phyloP scores from a whole-genome alignment of 306 rosid species.

The Vigna nakashimae region DNA sequence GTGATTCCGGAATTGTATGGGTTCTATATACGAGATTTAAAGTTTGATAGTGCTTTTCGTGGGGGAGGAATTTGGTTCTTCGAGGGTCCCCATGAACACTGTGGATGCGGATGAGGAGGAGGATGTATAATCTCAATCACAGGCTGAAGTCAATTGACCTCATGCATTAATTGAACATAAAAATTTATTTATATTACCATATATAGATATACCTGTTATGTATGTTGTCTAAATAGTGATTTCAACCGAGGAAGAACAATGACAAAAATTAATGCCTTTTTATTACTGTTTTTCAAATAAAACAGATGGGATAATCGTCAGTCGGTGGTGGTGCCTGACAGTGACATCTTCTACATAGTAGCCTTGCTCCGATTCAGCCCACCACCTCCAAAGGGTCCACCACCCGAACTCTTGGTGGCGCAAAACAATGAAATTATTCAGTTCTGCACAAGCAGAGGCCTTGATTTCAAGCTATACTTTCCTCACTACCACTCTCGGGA shows the following conservation, averaged over 20 bases:
- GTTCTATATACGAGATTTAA: constrained; percentile 2
- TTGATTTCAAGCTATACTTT: constrained; percentile 26
- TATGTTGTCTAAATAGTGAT: background rate
- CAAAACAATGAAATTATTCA: constrained; percentile 16
- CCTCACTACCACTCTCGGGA: constrained; percentile 11
- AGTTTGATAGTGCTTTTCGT: constrained; percentile 17
- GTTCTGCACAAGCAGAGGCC: constrained; percentile 1
- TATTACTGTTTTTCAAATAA: background rate
- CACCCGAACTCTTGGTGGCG: background rate
- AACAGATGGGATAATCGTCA: constrained; percentile 20
- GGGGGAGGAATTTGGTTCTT: constrained; percentile 17
- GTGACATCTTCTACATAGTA: constrained; percentile 24
- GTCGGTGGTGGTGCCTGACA: constrained; percentile 23
- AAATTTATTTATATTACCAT: background rate
- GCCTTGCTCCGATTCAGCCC: constrained; percentile 19
- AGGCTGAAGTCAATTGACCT: background rate
- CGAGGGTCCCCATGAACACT: constrained; percentile 1
- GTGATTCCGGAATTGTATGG: constrained; percentile 19
- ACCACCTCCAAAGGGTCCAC: constrained; percentile 23
- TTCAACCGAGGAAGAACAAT: background rate
- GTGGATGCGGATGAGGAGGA: background rate
- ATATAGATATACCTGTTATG: too few species aligned
- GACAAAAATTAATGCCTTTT: too few species aligned
- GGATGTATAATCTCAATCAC: background rate
- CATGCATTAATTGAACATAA: background rate